phyloP scores from a whole-genome alignment of 1,139 yeast genomes.

The Hyphopichia buzzinii region DNA sequence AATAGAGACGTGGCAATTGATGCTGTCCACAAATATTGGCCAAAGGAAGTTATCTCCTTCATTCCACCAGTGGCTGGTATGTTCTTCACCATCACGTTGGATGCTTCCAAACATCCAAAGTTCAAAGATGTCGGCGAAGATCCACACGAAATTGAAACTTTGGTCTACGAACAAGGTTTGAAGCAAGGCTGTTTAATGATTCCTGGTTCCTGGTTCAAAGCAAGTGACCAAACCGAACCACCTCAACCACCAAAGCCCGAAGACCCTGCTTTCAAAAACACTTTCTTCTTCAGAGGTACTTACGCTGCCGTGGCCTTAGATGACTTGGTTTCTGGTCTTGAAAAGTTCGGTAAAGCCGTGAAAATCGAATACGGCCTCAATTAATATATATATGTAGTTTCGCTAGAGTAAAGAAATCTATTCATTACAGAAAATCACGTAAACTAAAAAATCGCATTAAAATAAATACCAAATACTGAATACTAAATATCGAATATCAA shows the following conservation, averaged over 20 bases:
- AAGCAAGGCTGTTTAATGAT: conserved; percentile 70
- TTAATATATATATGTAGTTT: conserved; percentile 4
- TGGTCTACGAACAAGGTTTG: conserved; percentile 64
- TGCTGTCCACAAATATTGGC: conserved; percentile 59
- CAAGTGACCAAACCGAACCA: conserved; percentile 42
- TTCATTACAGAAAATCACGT: neutral
- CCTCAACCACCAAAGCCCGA: conserved; percentile 47
- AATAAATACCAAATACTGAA: neutral
- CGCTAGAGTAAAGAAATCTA: neutral
- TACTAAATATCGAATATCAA: neutral
- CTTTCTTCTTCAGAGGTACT: conserved; percentile 83
- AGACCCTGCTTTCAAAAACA: conserved; percentile 33
- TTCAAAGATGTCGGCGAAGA: conserved; percentile 54
- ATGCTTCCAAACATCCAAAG: conserved; percentile 77
- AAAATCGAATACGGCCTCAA: conserved; percentile 38
- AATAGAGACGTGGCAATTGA: conserved; percentile 74
- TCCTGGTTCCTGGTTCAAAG: conserved; percentile 89
- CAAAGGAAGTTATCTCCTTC: conserved; percentile 52
- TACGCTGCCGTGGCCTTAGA: conserved; percentile 80
- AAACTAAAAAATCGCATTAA: neutral
- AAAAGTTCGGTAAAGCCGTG: conserved; percentile 62
- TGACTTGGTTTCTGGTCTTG: conserved; percentile 56
- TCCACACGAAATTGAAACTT: conserved; percentile 59
- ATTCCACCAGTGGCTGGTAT: conserved; percentile 88
- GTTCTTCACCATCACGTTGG: conserved; percentile 80